Conservation (phyloP, 2,329 filamentous ascomycete species). For the Penicillium nordicum region DNA sequence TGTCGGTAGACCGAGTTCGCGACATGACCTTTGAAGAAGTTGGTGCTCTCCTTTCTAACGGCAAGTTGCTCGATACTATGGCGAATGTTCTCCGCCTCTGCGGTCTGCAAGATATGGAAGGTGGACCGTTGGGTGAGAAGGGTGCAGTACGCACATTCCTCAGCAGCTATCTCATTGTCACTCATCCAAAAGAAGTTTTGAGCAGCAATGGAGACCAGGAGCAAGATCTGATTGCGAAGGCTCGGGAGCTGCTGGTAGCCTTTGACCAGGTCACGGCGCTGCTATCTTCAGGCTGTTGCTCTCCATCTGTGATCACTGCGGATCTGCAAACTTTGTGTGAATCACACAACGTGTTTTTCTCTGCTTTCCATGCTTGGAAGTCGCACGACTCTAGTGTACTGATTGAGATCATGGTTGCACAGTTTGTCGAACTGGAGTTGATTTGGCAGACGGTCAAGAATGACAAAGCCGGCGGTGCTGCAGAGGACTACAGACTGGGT, state of each 20-base stretch:
- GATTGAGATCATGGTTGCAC: conserved; percentile 64
- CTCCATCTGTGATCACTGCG: conserved; percentile 43
- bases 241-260: conserved; percentile 54
- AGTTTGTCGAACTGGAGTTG: conserved; percentile 63
- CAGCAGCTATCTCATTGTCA: conserved; percentile 60
- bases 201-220: conserved; percentile 62
- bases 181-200: conserved; percentile 59
- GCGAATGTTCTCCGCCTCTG: conserved; percentile 56
- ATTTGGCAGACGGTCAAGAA: conserved; percentile 67
- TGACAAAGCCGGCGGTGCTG: conserved; percentile 58
- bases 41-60: conserved; percentile 53
- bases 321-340: conserved; percentile 51
- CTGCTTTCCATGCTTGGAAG: conserved; percentile 64
- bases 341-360: conserved; percentile 57
- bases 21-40: conserved; percentile 58
- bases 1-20: conserved; percentile 53
- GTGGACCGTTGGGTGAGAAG: conserved; percentile 46
- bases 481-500: conserved; percentile 62
- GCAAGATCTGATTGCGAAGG: conserved; percentile 59
- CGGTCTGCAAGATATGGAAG: conserved; percentile 51
- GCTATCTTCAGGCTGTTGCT: conserved; percentile 44
- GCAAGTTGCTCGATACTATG: conserved; percentile 52
- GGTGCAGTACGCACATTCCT: conserved; percentile 60
- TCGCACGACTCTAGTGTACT: conserved; percentile 60
- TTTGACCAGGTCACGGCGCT: conserved; percentile 55